These are phyloP conservation scores for Boletus hoseneyae DNA, from an alignment of 1,284 basidiomycete species.

Conservation along the genomic window DNA sequence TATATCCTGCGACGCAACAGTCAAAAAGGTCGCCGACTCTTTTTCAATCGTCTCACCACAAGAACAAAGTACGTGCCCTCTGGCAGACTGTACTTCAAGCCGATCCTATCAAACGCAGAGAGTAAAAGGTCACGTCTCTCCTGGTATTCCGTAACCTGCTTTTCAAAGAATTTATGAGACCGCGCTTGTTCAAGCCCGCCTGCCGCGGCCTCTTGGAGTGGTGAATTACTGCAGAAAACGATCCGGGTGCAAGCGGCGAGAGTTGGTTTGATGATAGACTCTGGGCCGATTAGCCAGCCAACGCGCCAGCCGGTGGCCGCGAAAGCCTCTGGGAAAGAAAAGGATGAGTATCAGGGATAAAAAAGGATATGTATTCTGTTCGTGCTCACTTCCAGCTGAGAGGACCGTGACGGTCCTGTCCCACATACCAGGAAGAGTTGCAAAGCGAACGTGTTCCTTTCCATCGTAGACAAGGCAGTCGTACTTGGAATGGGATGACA, in stretches of 20 bases:
- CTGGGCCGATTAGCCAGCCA: constrained; percentile 92
- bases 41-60: constrained; percentile 48
- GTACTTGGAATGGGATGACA: constrained; percentile 52
- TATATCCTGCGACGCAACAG: constrained; percentile 58
- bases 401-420: constrained; percentile 85
- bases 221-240: constrained; percentile 92
- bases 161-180: constrained; percentile 76
- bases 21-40: constrained; percentile 1
- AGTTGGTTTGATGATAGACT: constrained; percentile 80
- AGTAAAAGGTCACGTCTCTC: constrained; percentile 76
- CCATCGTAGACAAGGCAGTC: constrained; percentile 91
- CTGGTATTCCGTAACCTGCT: constrained; percentile 75
- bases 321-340: constrained; percentile 73
- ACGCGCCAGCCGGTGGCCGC: constrained; percentile 98
- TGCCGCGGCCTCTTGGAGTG: constrained; percentile 89
- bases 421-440: constrained; percentile 97
- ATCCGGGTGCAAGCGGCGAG: constrained; percentile 91
- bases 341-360: neutral
- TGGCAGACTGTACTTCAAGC: constrained; percentile 84
- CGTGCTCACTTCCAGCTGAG: constrained; percentile 71
- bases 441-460: constrained; percentile 88
- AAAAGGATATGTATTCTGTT: neutral
- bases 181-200: constrained; percentile 78
- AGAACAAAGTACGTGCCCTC: constrained; percentile 90
- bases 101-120: constrained; percentile 80